Evolutionary conservation across 2,329 filamentous ascomycete genomes (phyloP), one percentile per base, ranked within the genome.

Genomic region (Sclerotiophoma versabilis): DNA sequence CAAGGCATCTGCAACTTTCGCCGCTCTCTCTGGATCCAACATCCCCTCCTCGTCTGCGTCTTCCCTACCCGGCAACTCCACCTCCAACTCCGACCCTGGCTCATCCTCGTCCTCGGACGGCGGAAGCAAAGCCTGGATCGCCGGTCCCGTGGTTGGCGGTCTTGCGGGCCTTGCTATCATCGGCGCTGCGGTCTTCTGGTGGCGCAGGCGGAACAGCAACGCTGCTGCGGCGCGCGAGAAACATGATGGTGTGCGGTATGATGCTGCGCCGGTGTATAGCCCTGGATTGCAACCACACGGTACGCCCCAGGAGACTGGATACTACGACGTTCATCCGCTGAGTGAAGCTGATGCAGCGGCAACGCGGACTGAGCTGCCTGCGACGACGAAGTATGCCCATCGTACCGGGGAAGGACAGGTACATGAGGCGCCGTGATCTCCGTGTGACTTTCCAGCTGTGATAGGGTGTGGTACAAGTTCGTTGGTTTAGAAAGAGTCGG

Each of bases 121-220:
- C 17, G 15, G 8, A 14, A 54, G 46, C 30, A 69, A 66, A 50
- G 67, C 68, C 10, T 71, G 68, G 68, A 67, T 71, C 26, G 68
- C 68, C 1, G 68, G 68, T 23, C 66, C 67, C 5, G 62, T 68
- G 8, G 38, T 70, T 34, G 68, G 68, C 22, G 57, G 57, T 33
- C 36, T 70, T 5, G 57, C 49, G 0, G 59, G 36, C 2, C 41
- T 70, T 8, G 60, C 57, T 1, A 46, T 67, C 29, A 46, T 69
- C 26, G 58, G 39, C 19, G 53, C 52, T 23, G 60, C 55, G 2
- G 12, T 60, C 15, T 57, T 67, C 34, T 66, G 59, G 60, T 60
- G 62, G 3, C 50, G 59, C 0, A 32, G 34, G 14, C 49, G 61
- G 1, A 59, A 57, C 26, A 42, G 11, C 8, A 19, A 46, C 0